Base-by-base conservation (phyloP, 2,329 filamentous ascomycete species). In the Colletotrichum kahawae region DNA sequence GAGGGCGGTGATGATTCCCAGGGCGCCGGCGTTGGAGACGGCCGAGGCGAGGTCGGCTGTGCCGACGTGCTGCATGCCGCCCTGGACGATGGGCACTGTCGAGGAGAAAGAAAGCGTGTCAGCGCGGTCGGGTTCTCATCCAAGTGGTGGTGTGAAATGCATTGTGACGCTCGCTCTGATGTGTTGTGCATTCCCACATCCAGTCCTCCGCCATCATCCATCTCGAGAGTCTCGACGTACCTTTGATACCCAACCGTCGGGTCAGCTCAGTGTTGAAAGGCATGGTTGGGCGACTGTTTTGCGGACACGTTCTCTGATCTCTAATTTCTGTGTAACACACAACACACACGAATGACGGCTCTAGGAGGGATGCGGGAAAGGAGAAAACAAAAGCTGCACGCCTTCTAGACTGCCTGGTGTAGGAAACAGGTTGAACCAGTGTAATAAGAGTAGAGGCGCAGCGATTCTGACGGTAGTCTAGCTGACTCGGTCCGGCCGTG, bases 41-140 rank as follows among this genome's bases (percentile, higher is more conserved):
- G 94, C 93, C 64, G 92, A 90, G 77, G 94, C 94, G 79, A 95
- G 88, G 83, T 95, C 93, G 66, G 95, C 95, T 80, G 95, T 95
- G 74, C 95, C 95, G 77, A 96, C 92, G 90, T 94, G 93, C 91
- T 95, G 93, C 94, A 97, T 96, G 81, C 95, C 95, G 82, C 95
- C 95, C 84, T 97, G 95, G 74, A 97, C 93, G 76, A 97, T 88
- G 80, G 95, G 95, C 78, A 96, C 93, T 94, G 79, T 62, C 67
- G 67, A 18, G 31, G 16, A 31, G 16, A 51, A 31, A 51, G 56
- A 43, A 33, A 51, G 51, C 56, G 59, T 70, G 74, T 76, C 71
- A 74, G 70, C 59, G 65, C 31, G 69, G 29, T n/a, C 16, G 68
- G 29, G 43, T 63, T 33, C 57, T 59, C 31, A 24, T 48, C 18